Conservation (phyloP, 371 early-diverging fungal genomes). For the Apophysomyces trapeziformis region DNA sequence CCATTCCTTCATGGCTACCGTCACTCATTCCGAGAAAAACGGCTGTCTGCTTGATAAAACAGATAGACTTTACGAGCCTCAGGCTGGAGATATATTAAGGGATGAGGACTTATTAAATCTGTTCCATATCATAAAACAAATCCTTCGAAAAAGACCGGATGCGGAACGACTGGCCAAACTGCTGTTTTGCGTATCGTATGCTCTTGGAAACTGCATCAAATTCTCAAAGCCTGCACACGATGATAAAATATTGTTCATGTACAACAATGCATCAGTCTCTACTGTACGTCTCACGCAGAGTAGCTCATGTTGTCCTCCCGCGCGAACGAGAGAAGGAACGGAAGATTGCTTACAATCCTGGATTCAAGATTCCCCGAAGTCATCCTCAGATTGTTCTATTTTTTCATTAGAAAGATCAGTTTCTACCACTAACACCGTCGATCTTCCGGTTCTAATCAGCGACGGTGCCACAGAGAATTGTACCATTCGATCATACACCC, state of each 20-base stretch:
- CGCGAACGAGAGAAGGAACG: conserved; percentile 8
- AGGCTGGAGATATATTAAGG: conserved; percentile 52
- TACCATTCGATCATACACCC: conserved; percentile 15
- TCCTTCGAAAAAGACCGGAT: conserved; percentile 40
- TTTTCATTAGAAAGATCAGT: background rate
- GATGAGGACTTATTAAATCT: conserved; percentile 52
- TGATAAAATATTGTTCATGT: conserved; percentile 40
- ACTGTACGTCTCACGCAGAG: conserved; percentile 1
- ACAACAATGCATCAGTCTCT: conserved; percentile 10
- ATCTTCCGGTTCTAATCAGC: background rate
- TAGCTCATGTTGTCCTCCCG: conserved; percentile 24
- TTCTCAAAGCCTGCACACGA: conserved; percentile 42
- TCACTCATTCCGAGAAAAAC: background rate
- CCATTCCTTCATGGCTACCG: conserved; percentile 3
- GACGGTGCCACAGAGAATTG: conserved; percentile 11
- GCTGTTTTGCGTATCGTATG: conserved; percentile 50
- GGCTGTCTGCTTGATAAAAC: background rate
- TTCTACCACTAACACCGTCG: background rate
- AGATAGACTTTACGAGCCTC: conserved; percentile 24
- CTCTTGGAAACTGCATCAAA: conserved; percentile 45
- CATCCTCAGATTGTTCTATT: background rate
- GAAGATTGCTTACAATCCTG: background rate
- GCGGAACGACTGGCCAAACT: conserved; percentile 46
- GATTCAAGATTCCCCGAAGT: background rate
- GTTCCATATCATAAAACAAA: conserved; percentile 49